A percentile compares a stretch with the other conserved stretches of the same genome.
Conservation (phyloP, 345 rosid species). For the Eucalyptus tenuipes region DNA sequence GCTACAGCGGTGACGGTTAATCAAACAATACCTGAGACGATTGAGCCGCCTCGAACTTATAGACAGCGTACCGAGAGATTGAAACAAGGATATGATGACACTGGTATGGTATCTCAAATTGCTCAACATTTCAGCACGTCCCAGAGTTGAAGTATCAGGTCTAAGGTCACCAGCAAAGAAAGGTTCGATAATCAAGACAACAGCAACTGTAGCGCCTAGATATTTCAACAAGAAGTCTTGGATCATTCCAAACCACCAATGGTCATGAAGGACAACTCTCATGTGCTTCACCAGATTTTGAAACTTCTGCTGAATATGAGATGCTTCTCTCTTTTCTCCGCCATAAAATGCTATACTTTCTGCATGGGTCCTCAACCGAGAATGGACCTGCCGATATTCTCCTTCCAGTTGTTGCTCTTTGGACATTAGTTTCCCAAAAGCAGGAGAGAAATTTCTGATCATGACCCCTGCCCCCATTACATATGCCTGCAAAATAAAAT, state of each 20-base stretch:
- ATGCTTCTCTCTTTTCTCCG: constrained; percentile 88
- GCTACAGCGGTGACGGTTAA: neutral
- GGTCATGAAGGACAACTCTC: constrained; percentile 73
- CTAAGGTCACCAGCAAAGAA: constrained; percentile 88
- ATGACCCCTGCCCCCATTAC: constrained; percentile 81
- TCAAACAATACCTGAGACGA: constrained; percentile 72
- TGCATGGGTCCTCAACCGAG: constrained; percentile 94
- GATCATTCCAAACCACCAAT: constrained; percentile 99
- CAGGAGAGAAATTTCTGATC: constrained; percentile 87
- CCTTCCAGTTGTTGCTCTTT: constrained; percentile 96
- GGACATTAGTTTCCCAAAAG: constrained; percentile 92
- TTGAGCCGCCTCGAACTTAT: constrained; percentile 82
- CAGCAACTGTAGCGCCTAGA: constrained; percentile 96
- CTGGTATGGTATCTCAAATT: constrained; percentile 98
- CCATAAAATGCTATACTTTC: constrained; percentile 99
- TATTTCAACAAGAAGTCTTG: constrained; percentile 94
- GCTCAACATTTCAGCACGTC: constrained; percentile 97
- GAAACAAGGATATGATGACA: constrained; percentile 83
- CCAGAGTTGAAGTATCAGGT: constrained; percentile 84
- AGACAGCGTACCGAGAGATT: constrained; percentile 89
- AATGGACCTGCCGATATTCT: constrained; percentile 92
- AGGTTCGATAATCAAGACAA: constrained; percentile 88
- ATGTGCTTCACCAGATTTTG: constrained; percentile 61
- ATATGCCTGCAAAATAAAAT: constrained; percentile 50
- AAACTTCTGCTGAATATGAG: constrained; percentile 83